Base-by-base conservation (phyloP, 2,329 filamentous ascomycete genomes). In the Phialemonium atrogriseum region DNA sequence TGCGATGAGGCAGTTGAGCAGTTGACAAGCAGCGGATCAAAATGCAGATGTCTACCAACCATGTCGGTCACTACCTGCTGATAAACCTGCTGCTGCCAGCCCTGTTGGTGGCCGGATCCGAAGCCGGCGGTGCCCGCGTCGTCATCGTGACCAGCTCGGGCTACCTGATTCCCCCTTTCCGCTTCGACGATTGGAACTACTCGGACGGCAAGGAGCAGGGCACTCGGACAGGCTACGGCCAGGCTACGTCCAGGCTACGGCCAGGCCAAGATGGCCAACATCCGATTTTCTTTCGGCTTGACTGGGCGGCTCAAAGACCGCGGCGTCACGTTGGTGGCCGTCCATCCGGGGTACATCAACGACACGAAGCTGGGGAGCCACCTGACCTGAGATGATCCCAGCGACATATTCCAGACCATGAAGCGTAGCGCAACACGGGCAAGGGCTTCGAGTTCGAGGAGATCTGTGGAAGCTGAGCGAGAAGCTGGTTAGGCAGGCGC, bases 11-110 rank as follows among this genome's bases (percentile, higher is more conserved):
- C n/a, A n/a, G n/a, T n/a, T n/a, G n/a, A n/a, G n/a, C n/a, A n/a
- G n/a, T n/a, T n/a, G 56, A 51, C 7, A 39, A 47, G 4, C 60
- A 66, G 4, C 63, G 63, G 1, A 50, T 59, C 28, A 63, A 68
- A 46, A 46, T 49, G 33, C 61, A 66, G 35, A 60, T 70, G 28
- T 60, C 53, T 0, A 57, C 56, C 3, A 67, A 66, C 30, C 59
- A 70, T 30, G 30, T 70, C 5, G 59, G 56, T 0, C 66, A 66
- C 41, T 70, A 62, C 29, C 50, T 69, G 3, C 50, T 70, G 21
- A 59, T 60, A 10, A 63, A 63, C 38, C 45, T 64, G 14, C 45
- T 69, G 25, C 58, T 65, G 49, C 49, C 48, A 0, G 64, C 64
- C 41, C 36, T 68, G 4, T 44, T 64, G 13, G 50, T 47, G 5